Percentiles rank a stretch among this genome's conserved stretches.
Evolutionary conservation across 352 stramenopile species (phyloP).

Genomic region (Pythium brachiatum): DNA sequence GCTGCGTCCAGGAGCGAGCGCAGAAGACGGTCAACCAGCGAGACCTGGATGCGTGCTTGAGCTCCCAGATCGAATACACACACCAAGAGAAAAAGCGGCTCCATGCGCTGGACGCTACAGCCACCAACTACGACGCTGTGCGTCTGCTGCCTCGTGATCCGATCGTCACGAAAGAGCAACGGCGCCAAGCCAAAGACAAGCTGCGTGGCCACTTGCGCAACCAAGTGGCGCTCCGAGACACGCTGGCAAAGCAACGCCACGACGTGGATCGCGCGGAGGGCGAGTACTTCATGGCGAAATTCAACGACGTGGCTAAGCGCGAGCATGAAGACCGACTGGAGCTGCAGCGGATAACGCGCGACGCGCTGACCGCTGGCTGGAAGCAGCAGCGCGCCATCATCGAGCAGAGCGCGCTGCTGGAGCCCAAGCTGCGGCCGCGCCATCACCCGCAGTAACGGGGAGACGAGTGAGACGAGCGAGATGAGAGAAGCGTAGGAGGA

Average conservation of each 20-base stretch:
- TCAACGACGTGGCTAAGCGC: slow-evolving; percentile 34
- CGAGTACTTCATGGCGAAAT: slow-evolving; percentile 50
- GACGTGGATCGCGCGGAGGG: slow-evolving; percentile 54
- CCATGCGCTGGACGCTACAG: slow-evolving; percentile 7
- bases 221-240: slow-evolving; percentile 45
- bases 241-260: slow-evolving; percentile 34
- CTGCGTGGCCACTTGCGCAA: slow-evolving; percentile 41
- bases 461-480: background rate
- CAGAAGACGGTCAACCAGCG: slow-evolving; percentile 35
- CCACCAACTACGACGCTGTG: slow-evolving; percentile 23
- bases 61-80: slow-evolving; percentile 47
- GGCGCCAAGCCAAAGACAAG: slow-evolving; percentile 38
- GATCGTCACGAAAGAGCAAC: slow-evolving; percentile 28
- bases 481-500: background rate
- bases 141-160: slow-evolving; percentile 47
- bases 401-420: slow-evolving; percentile 9
- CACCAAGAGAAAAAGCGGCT: slow-evolving; percentile 15
- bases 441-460: background rate
- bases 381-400: slow-evolving; percentile 40
- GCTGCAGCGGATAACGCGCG: slow-evolving; percentile 33
- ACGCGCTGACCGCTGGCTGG: slow-evolving; percentile 43
- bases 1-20: slow-evolving; percentile 39
- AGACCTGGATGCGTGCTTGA: slow-evolving; percentile 53
- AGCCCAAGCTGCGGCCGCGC: background rate
- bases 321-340: slow-evolving; percentile 30